phyloP scores from a whole-genome alignment of 2,329 filamentous ascomycete genomes.

The Aspergillus sp. region DNA sequence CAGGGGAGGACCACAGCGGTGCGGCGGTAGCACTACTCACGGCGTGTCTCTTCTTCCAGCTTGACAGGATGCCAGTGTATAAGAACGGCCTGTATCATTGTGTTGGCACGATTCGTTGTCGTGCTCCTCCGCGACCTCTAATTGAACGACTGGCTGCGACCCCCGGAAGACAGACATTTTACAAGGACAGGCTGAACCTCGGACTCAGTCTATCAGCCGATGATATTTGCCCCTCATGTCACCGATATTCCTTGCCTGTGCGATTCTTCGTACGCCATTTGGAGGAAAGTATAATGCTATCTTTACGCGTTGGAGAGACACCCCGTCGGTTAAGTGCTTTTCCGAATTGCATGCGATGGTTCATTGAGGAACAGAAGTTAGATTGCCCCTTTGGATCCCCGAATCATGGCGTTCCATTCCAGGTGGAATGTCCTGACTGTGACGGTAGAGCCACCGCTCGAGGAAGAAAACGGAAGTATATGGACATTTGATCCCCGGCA shows the following conservation, averaged over 20 bases:
- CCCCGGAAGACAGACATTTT: constrained; percentile 6
- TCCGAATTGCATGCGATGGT: constrained; percentile 16
- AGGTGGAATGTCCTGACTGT: constrained; percentile 2
- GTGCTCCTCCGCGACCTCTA: constrained; percentile 3
- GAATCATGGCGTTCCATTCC: constrained; percentile 4
- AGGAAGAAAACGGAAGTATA: constrained; percentile 8
- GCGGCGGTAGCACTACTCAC: constrained; percentile 6
- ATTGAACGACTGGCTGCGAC: constrained; percentile 8
- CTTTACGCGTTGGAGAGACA: constrained; percentile 6
- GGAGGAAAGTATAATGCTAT: constrained; percentile 11
- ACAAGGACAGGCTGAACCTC: constrained; percentile 13
- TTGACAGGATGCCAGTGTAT: constrained; percentile 12
- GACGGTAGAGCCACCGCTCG: neutral
- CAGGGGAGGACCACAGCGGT: constrained; percentile 1
- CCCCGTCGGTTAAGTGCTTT: constrained; percentile 11
- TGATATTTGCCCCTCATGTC: constrained; percentile 13
- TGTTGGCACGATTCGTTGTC: constrained; percentile 11
- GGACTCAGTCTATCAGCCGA: constrained; percentile 10
- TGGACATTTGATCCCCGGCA: constrained; percentile 4
- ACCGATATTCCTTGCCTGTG: constrained; percentile 12
- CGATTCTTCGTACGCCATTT: constrained; percentile 14
- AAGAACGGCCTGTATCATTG: constrained; percentile 11
- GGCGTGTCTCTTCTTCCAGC: constrained; percentile 10
- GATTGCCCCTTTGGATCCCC: constrained; percentile 11
- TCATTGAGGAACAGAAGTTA: constrained; percentile 13